Conservation (phyloP, 2,329 filamentous ascomycete species). For the Mycosphaerelloides madeirae region DNA sequence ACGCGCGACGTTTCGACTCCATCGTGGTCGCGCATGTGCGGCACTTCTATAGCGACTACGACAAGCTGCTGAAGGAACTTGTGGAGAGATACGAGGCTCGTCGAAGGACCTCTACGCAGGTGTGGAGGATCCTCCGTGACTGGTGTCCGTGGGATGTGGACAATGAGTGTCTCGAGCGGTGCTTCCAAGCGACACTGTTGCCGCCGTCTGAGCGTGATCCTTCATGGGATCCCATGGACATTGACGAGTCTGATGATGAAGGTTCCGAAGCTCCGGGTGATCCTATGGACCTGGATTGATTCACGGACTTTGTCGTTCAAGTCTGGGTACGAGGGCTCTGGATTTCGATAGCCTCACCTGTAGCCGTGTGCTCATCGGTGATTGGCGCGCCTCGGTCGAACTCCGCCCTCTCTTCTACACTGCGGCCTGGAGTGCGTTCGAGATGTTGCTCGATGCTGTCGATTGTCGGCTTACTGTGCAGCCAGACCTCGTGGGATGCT, state of each 20-base stretch:
- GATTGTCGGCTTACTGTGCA: constrained; percentile 43
- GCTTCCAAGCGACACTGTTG: constrained; percentile 26
- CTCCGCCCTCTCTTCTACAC: constrained; percentile 4
- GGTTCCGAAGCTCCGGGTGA: neutral
- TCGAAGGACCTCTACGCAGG: constrained; percentile 14
- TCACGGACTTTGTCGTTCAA: neutral
- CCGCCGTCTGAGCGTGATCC: constrained; percentile 22
- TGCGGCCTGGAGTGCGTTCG: constrained; percentile 9
- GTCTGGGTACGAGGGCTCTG: neutral
- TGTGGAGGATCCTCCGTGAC: constrained; percentile 28
- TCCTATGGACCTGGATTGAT: constrained; percentile 8
- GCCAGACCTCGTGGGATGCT: constrained; percentile 49
- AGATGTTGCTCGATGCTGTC: constrained; percentile 18
- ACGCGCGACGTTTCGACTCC: constrained; percentile 24
- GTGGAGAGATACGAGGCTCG: constrained; percentile 29
- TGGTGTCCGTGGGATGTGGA: constrained; percentile 33
- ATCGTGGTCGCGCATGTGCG: constrained; percentile 58
- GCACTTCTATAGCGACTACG: constrained; percentile 58
- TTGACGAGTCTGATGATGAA: constrained; percentile 5
- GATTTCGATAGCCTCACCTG: neutral
- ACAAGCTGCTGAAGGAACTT: constrained; percentile 44
- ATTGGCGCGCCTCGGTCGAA: neutral
- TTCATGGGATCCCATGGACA: constrained; percentile 10
- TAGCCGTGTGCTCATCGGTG: constrained; percentile 1
- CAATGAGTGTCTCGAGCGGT: constrained; percentile 27